phyloP scores from a whole-genome alignment of 148 eudicot genomes.

The Polygonum aviculare region DNA sequence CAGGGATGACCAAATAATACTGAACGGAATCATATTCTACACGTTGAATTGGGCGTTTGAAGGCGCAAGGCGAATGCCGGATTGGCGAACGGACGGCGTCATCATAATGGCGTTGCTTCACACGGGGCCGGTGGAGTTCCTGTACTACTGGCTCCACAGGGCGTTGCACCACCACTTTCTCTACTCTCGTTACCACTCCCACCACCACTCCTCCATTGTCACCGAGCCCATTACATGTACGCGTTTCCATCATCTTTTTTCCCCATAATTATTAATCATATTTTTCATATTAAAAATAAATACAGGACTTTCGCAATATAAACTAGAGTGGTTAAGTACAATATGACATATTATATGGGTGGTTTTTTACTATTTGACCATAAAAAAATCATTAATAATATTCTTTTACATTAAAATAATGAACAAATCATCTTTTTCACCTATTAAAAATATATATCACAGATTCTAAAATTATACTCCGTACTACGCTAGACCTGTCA shows the following conservation, averaged over 20 bases:
- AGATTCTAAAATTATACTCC: too few species aligned
- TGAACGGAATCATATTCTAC: constrained; percentile 3
- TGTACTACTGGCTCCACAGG: constrained; percentile 55
- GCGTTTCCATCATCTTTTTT: neutral
- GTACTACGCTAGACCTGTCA: too few species aligned
- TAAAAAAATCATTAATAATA: too few species aligned
- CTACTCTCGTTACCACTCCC: constrained; percentile 59
- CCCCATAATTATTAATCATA: too few species aligned
- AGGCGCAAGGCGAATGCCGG: constrained; percentile 14
- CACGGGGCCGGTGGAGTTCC: constrained; percentile 33
- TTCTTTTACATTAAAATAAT: too few species aligned
- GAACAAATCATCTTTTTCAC: too few species aligned
- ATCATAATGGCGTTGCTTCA: constrained; percentile 25
- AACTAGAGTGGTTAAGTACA: too few species aligned
- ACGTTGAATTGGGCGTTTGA: neutral
- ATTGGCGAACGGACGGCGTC: constrained; percentile 31
- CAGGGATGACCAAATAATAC: constrained; percentile 8
- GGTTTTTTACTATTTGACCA: too few species aligned
- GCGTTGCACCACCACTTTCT: constrained; percentile 64
- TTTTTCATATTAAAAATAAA: too few species aligned
- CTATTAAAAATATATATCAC: too few species aligned
- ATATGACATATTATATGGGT: too few species aligned
- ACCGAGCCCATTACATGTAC: neutral
- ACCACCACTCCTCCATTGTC: constrained; percentile 52
- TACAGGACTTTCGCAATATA: too few species aligned